Evolutionary conservation across 495 filamentous ascomycete genomes (phyloP).

Genomic region (Penicillium verhagenii): DNA sequence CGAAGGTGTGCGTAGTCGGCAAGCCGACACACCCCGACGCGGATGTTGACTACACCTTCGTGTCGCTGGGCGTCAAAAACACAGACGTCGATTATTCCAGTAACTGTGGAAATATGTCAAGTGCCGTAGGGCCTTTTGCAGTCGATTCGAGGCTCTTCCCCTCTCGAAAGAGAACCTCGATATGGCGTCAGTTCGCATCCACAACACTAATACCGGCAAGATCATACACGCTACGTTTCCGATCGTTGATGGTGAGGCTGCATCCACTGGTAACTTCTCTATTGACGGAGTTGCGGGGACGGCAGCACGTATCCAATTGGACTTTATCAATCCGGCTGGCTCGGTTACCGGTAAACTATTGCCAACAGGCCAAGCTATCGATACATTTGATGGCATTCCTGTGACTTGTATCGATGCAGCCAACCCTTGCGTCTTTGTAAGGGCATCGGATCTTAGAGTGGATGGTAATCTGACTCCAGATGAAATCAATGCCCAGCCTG

Average conservation of each 20-base stretch:
- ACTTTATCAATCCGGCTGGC: slow-evolving; percentile 66
- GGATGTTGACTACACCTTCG: slow-evolving; percentile 73
- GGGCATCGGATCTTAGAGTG: slow-evolving; percentile 50
- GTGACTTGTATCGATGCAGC: slow-evolving; percentile 62
- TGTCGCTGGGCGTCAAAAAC: slow-evolving; percentile 62
- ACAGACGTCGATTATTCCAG: slow-evolving; percentile 60
- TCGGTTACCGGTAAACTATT: slow-evolving; percentile 64
- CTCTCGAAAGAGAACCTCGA: neutral
- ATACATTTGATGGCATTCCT: slow-evolving; percentile 52
- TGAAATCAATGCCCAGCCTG: slow-evolving; percentile 46
- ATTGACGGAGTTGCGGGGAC: slow-evolving; percentile 69
- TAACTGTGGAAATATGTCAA: slow-evolving; percentile 75
- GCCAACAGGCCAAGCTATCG: slow-evolving; percentile 59
- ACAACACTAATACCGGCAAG: slow-evolving; percentile 56
- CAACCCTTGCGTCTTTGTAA: slow-evolving; percentile 67
- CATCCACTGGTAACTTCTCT: slow-evolving; percentile 51
- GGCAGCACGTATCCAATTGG: slow-evolving; percentile 54
- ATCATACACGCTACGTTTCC: slow-evolving; percentile 48
- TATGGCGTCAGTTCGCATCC: slow-evolving; percentile 43
- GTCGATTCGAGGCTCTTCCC: slow-evolving; percentile 52
- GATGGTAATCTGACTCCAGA: slow-evolving; percentile 51
- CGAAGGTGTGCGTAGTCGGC: slow-evolving; percentile 67
- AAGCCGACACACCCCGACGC: slow-evolving; percentile 46
- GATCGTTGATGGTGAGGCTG: slow-evolving; percentile 49
- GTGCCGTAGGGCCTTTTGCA: slow-evolving; percentile 65